Conservation (phyloP, 78 protist species). For the Dictyostelium discoideum region DNA sequence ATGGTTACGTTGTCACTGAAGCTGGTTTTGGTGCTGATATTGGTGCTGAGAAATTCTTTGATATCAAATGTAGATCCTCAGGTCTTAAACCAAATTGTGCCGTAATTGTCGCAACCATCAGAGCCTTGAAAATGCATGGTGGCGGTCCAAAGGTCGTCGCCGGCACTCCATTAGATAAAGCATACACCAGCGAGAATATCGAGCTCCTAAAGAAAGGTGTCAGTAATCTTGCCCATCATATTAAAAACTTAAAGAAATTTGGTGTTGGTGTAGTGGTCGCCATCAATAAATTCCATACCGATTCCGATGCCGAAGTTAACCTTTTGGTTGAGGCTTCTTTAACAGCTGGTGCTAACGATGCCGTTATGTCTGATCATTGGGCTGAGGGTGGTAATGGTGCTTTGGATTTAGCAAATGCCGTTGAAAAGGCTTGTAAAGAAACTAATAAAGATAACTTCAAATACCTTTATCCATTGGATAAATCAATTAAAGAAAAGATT, state of each 20-base stretch:
- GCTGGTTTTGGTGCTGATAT: constrained; percentile 97
- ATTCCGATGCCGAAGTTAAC: constrained; percentile 79
- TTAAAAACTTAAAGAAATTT: constrained; percentile 82
- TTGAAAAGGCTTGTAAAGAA: constrained; percentile 84
- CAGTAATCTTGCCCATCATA: constrained; percentile 87
- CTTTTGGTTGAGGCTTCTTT: constrained; percentile 33
- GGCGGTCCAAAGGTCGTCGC: constrained; percentile 92
- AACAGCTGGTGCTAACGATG: constrained; percentile 93
- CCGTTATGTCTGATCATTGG: constrained; percentile 94
- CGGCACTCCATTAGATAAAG: constrained; percentile 85
- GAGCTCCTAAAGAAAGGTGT: constrained; percentile 81
- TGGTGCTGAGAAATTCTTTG: constrained; percentile 98
- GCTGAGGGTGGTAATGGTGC: constrained; percentile 96
- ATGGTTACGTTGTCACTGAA: constrained; percentile 97
- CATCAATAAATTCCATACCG: constrained; percentile 89
- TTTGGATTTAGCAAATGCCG: constrained; percentile 90
- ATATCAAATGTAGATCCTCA: constrained; percentile 96
- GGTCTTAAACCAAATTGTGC: constrained; percentile 92
- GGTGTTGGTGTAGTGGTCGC: constrained; percentile 97
- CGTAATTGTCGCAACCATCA: constrained; percentile 95
- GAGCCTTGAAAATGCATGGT: constrained; percentile 98
- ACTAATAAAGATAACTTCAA: constrained; percentile 83
- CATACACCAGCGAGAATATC: constrained; percentile 78
- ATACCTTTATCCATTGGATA: constrained; percentile 88
- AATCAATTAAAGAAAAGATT: constrained; percentile 92